Conservation (phyloP, 2,329 filamentous ascomycete species). For the Cryphonectria radicalis region DNA sequence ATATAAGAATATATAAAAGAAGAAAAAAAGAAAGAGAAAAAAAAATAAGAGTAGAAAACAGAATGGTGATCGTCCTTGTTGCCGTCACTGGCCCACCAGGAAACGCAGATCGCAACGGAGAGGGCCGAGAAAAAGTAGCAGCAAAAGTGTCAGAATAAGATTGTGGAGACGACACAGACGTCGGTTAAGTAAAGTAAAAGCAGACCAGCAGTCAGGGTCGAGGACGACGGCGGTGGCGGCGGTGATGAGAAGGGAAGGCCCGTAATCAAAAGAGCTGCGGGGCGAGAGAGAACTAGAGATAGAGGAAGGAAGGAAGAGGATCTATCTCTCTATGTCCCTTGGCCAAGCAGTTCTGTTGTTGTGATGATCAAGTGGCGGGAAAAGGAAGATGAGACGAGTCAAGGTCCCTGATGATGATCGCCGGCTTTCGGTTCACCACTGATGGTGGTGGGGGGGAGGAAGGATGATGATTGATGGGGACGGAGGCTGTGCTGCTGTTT, state of each 20-base stretch:
- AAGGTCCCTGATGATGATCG: not conserved
- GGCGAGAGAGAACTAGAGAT: no score
- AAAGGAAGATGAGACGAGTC: not conserved
- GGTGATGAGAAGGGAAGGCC: no score
- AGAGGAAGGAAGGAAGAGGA: no score
- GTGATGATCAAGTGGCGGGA: not conserved
- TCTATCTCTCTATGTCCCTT: no score
- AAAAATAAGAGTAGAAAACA: not conserved
- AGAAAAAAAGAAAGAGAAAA: not conserved
- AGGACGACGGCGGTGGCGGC: no score
- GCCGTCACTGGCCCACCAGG: conserved; percentile 24
- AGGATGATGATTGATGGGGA: no score
- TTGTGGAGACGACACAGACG: conserved; percentile 2
- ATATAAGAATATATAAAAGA: conserved; percentile 2
- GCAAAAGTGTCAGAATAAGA: not conserved
- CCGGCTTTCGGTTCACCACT: not conserved
- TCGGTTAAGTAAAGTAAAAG: not conserved
- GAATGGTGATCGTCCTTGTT: conserved; percentile 23
- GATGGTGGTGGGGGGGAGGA: no score
- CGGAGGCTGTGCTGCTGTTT: not conserved
- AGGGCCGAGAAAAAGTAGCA: not conserved
- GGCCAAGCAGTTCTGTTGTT: conserved; percentile 3
- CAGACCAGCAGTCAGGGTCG: no score
- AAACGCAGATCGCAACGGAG: conserved; percentile 14
- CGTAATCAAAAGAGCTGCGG: no score